A percentile compares a stretch with the other conserved stretches of the same genome.
phyloP scores from a whole-genome alignment of 2,329 filamentous ascomycete genomes.

The Xylariomycetidae sp. region DNA sequence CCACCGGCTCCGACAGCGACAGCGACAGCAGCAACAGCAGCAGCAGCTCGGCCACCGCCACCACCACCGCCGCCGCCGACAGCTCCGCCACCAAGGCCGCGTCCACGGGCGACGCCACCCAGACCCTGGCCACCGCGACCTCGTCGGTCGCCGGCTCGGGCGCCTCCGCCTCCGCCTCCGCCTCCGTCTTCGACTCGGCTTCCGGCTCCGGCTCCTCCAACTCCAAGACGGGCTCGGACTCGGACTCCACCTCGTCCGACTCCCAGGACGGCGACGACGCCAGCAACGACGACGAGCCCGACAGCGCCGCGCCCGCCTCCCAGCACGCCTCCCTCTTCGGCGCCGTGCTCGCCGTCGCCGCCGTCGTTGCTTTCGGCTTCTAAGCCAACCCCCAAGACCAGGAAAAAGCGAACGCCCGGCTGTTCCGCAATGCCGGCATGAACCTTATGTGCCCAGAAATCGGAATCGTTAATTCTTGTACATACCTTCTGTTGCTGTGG shows the following conservation, averaged over 20 bases:
- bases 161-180: neutral
- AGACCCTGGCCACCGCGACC: constrained; percentile 3
- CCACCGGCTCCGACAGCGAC: constrained; percentile 2
- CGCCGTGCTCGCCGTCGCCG: constrained; percentile 20
- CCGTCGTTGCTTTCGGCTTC: constrained; percentile 18
- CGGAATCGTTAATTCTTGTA: too few relatives aligned
- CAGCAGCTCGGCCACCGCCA: constrained; percentile 3
- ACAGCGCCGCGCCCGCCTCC: constrained; percentile 7
- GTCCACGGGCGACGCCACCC: constrained; percentile 2
- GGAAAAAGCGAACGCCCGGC: too few relatives aligned
- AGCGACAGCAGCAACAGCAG: neutral
- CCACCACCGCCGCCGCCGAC: constrained; percentile 5
- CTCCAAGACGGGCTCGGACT: neutral
- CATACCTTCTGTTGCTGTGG: too few relatives aligned
- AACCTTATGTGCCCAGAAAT: too few relatives aligned
- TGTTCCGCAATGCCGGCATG: too few relatives aligned
- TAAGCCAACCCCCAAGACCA: constrained; percentile 5
- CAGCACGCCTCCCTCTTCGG: constrained; percentile 20
- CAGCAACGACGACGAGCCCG: constrained; percentile 6
- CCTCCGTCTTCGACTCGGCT: neutral
- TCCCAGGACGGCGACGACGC: constrained; percentile 3
- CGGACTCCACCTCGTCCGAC: constrained; percentile 2
- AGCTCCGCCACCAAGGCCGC: constrained; percentile 3
- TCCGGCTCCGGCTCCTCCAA: neutral
- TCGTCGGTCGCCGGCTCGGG: constrained; percentile 1